phyloP scores from a whole-genome alignment of 129 eudicot species.

The sunflower (Helianthus annuus) region DNA sequence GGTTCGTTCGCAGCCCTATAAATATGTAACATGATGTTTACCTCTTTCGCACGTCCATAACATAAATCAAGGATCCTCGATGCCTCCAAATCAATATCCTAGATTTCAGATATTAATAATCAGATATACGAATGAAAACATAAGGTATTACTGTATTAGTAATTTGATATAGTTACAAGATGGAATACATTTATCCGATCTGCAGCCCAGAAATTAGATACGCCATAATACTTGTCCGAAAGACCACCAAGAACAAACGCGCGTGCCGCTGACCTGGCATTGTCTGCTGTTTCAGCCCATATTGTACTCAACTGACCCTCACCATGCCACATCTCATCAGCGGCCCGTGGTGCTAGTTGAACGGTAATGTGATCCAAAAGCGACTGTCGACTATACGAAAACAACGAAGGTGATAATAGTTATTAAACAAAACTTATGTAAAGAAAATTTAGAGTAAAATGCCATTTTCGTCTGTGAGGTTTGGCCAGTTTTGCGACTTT shows the following conservation, averaged over 20 bases:
- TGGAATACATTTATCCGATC: slow-evolving; percentile 62
- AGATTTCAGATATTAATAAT: slow-evolving; percentile 15
- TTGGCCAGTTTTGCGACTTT: too few species aligned
- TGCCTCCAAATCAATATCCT: slow-evolving; percentile 89
- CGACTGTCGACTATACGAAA: slow-evolving; percentile 75
- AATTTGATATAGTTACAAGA: neutral
- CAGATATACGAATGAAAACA: slow-evolving; percentile 10
- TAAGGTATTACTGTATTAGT: slow-evolving; percentile 4
- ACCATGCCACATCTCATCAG: slow-evolving; percentile 91
- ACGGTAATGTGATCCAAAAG: slow-evolving; percentile 85
- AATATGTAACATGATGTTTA: slow-evolving; percentile 17
- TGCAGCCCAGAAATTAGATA: slow-evolving; percentile 69
- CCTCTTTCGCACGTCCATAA: slow-evolving; percentile 78
- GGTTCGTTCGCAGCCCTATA: too few species aligned
- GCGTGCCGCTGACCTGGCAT: slow-evolving; percentile 93
- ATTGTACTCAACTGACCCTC: slow-evolving; percentile 87
- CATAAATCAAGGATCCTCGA: slow-evolving; percentile 59
- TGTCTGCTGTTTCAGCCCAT: slow-evolving; percentile 81
- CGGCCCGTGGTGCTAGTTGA: slow-evolving; percentile 94
- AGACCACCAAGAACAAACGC: slow-evolving; percentile 83
- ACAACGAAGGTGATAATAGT: slow-evolving; percentile 1
- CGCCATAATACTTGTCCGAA: slow-evolving; percentile 77
- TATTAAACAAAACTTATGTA: slow-evolving; percentile 1
- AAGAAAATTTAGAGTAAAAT: neutral
- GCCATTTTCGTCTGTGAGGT: too few species aligned